Percentiles rank a stretch among this genome's conserved stretches.
phyloP scores from a whole-genome alignment of 2,329 filamentous ascomycete species.

The Fusarium phyllophilum region DNA sequence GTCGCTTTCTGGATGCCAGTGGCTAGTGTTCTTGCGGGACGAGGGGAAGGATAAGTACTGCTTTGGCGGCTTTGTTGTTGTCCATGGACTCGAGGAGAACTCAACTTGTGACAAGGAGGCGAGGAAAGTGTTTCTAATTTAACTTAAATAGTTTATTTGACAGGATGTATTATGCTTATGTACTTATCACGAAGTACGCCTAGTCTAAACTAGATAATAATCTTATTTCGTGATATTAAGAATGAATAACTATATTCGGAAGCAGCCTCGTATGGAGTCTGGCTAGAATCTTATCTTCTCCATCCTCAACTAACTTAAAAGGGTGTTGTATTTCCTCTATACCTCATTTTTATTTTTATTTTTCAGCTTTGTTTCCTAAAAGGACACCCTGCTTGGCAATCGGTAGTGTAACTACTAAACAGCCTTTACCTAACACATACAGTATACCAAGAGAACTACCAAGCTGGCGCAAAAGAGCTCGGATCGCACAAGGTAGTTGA shows the following conservation, averaged over 20 bases:
- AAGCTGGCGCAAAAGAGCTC: neutral
- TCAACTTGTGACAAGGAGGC: neutral
- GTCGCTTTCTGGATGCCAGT: neutral
- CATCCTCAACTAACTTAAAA: fast-evolving
- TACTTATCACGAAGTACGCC: neutral
- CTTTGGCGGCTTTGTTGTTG: neutral
- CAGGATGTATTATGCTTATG: neutral
- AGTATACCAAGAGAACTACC: neutral
- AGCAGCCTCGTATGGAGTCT: neutral
- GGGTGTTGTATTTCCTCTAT: neutral
- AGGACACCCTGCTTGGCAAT: fast-evolving
- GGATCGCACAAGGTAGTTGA: neutral
- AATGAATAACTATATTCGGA: neutral
- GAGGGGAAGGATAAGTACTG: neutral
- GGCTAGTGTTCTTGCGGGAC: neutral
- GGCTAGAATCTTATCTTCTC: neutral
- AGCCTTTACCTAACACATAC: neutral
- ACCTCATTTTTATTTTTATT: neutral
- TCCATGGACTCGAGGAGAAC: neutral
- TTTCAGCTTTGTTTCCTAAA: fast-evolving
- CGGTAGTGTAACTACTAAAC: neutral
- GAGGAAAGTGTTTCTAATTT: neutral
- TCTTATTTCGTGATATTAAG: fast-evolving
- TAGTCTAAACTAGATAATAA: neutral
- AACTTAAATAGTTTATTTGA: neutral